phyloP scores from a whole-genome alignment of 2,329 filamentous ascomycete species.

The Penicillium palitans region DNA sequence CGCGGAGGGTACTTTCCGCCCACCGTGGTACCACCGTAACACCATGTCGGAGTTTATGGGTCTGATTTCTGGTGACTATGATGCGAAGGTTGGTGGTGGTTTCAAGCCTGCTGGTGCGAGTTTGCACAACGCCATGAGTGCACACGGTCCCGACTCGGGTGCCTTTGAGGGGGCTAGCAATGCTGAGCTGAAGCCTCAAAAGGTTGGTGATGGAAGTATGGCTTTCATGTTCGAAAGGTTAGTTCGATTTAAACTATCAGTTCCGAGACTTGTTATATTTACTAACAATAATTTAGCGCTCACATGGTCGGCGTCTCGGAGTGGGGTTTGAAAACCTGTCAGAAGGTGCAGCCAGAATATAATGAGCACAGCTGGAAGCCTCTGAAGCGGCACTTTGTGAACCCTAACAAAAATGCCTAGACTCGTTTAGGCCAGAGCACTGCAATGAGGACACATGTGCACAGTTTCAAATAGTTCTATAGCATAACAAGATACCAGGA shows the following conservation, averaged over 20 bases:
- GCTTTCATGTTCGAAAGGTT: constrained; percentile 65
- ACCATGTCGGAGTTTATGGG: constrained; percentile 68
- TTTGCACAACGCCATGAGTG: constrained; percentile 71
- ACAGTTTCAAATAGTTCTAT: background rate
- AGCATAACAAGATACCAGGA: background rate
- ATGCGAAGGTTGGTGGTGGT: constrained; percentile 57
- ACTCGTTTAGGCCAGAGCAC: background rate
- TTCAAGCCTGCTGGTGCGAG: constrained; percentile 63
- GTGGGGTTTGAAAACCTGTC: constrained; percentile 69
- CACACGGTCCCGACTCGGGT: constrained; percentile 60
- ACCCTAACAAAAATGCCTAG: constrained; percentile 46
- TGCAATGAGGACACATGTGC: background rate
- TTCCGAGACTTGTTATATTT: background rate
- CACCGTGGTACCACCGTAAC: constrained; percentile 65
- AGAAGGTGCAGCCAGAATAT: constrained; percentile 71
- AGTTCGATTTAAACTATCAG: background rate
- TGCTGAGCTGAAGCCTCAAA: constrained; percentile 55
- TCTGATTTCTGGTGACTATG: constrained; percentile 61
- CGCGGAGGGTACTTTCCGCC: constrained; percentile 60
- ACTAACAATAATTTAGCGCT: constrained; percentile 48
- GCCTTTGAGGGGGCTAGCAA: constrained; percentile 58
- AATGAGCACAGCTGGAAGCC: constrained; percentile 79
- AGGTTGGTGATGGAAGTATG: constrained; percentile 61
- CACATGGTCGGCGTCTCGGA: constrained; percentile 72
- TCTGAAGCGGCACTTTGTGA: constrained; percentile 63